Percentiles rank a stretch among this genome's conserved stretches.
These are phyloP conservation scores for Tricholoma bakamatsutake DNA, from an alignment of 768 basidiomycete genomes.

Conservation along the genomic window DNA sequence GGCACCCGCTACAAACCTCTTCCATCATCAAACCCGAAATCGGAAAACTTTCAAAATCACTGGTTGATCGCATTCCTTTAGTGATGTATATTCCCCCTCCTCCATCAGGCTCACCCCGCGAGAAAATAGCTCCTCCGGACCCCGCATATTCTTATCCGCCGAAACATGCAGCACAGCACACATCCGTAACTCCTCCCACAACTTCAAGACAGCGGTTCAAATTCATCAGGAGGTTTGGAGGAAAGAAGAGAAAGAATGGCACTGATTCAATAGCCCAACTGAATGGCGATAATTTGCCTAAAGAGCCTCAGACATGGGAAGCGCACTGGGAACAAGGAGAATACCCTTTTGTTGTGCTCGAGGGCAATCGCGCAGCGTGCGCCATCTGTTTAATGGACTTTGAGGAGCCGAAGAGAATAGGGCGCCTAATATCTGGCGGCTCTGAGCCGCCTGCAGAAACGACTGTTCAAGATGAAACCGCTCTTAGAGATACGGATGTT, in stretches of 20 bases:
- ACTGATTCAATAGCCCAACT: background rate
- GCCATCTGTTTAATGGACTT: constrained; percentile 85
- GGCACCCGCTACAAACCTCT: constrained; percentile 74
- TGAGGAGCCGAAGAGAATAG: constrained; percentile 54
- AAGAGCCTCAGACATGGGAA: constrained; percentile 55
- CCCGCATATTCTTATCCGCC: constrained; percentile 62
- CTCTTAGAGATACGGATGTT: background rate
- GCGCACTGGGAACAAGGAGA: constrained; percentile 72
- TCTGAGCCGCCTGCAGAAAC: background rate
- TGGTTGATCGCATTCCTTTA: constrained; percentile 76
- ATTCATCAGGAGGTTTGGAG: constrained; percentile 37
- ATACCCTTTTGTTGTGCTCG: constrained; percentile 77
- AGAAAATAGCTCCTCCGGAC: constrained; percentile 32
- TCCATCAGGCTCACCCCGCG: constrained; percentile 37
- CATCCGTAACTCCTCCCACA: constrained; percentile 12
- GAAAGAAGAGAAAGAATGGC: constrained; percentile 8
- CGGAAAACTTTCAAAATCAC: constrained; percentile 61
- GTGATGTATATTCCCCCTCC: constrained; percentile 84
- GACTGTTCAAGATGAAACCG: background rate
- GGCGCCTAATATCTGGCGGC: background rate
- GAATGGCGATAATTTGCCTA: constrained; percentile 4
- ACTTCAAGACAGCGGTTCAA: constrained; percentile 43
- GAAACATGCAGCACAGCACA: constrained; percentile 17
- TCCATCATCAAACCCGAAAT: constrained; percentile 73
- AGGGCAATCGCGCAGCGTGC: constrained; percentile 79